Base-by-base conservation (phyloP, 2,329 filamentous ascomycete species). In the Aspergillus novoparasiticus region DNA sequence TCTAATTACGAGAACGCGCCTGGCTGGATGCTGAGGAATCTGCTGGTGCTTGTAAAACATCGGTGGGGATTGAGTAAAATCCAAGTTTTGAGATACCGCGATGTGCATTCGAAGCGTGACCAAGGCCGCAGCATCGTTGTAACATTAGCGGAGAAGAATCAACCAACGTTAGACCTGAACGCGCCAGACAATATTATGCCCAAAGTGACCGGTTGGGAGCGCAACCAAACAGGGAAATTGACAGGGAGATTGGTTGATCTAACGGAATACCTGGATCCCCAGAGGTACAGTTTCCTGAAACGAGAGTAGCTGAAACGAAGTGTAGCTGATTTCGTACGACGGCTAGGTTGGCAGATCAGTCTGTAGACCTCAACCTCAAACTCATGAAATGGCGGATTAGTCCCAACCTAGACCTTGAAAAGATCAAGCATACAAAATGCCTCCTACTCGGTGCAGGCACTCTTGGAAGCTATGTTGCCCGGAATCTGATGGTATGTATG, bases 331-430 rank as follows among this genome's bases (percentile, higher is more conserved):
- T 57, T 14, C 51, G 19, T 53, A 48, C 48, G 23, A 54, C 53
- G 62, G 41, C 48, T 60, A 82, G 82, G 70, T 83, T 98, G 21
- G 95, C 95, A 26, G 94, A 98, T 74, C 93, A 96, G 75, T 93
- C 94, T 0, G 94, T 98, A 11, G 95, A 99, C 73, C 85, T 99
- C 63, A 99, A 99, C 73, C 84, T 98, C 64, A 98, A 98, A 79
- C 85, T 99, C 62, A 99, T 99, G 89, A 99, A 97, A 80, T 99
- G 95, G 95, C 89, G 95, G 45, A 93, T 99, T 71, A 92, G 93
- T 9, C 95, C 95, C 0, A 89, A 89, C 57, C 85, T 99, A 46
- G 86, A 98, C 74, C 86, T 99, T 11, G 93, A 97, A 34, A 86
- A 87, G 34, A 94, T 98, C 75, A 97, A 97, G 74, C 86, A 90